phyloP scores from a whole-genome alignment of 495 filamentous ascomycete species.

The Neurospora cerealis region DNA sequence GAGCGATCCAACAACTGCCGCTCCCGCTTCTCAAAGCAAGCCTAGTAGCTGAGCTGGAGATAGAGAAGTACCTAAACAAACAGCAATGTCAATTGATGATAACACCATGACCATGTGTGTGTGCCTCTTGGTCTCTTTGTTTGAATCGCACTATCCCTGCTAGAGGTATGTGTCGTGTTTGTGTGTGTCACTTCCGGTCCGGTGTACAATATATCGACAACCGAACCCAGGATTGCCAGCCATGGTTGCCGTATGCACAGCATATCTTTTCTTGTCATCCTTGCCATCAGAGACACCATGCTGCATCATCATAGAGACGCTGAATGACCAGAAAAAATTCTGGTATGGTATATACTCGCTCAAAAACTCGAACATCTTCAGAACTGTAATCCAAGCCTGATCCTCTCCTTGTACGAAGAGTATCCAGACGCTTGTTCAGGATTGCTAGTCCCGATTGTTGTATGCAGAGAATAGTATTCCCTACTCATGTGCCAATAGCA shows the following conservation, averaged over 20 bases:
- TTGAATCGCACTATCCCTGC: neutral
- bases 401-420: neutral
- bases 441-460: neutral
- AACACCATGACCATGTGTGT: neutral
- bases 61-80: too few relatives aligned
- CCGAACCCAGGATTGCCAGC: neutral
- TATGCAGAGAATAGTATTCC: neutral
- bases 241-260: neutral
- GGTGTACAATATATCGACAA: neutral
- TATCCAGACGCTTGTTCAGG: neutral
- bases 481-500: neutral
- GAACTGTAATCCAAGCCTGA: neutral
- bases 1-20: neutral
- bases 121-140: neutral
- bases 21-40: too few relatives aligned
- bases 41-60: too few relatives aligned
- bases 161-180: neutral
- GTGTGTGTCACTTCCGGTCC: neutral
- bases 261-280: neutral
- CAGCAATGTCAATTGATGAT: too few relatives aligned
- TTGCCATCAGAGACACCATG: neutral
- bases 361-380: neutral
- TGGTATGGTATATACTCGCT: neutral
- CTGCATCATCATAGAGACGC: neutral
- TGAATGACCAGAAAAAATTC: neutral